Evolutionary conservation across 139 green algal species (phyloP).

Genomic region (Tetradesmus lagerheimii): DNA sequence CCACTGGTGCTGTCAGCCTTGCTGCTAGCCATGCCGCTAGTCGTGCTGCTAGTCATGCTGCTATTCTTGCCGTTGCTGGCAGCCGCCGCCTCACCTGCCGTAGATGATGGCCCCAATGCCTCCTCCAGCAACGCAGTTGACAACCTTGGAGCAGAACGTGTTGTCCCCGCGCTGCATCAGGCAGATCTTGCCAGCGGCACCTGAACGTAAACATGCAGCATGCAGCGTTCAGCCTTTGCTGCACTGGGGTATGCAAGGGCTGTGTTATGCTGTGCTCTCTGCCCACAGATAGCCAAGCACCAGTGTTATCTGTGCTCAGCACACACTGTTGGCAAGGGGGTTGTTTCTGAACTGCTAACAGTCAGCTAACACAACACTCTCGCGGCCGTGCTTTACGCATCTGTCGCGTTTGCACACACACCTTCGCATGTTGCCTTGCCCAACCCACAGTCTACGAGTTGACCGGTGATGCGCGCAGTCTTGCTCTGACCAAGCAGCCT

Average conservation of each 20-base stretch:
- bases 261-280: no score
- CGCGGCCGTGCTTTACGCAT: no score
- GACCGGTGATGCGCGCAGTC: neutral
- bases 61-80: neutral
- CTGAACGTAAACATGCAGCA: neutral
- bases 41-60: no score
- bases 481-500: neutral
- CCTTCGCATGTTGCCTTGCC: neutral
- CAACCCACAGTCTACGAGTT: neutral
- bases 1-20: no score
- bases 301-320: no score
- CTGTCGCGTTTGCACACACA: neutral
- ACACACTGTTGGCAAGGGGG: no score
- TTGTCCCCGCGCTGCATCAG: constrained; percentile 14
- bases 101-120: constrained; percentile 25
- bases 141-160: constrained; percentile 19
- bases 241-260: no score
- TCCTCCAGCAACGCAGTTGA: constrained; percentile 4
- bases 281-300: no score
- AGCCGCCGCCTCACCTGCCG: neutral
- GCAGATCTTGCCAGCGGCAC: constrained; percentile 21
- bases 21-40: no score
- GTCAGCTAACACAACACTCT: no score
- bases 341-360: no score
- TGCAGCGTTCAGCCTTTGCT: no score